Evolutionary conservation across 1,139 yeast genomes (phyloP).

Genomic region (Eremothecium coryli): DNA sequence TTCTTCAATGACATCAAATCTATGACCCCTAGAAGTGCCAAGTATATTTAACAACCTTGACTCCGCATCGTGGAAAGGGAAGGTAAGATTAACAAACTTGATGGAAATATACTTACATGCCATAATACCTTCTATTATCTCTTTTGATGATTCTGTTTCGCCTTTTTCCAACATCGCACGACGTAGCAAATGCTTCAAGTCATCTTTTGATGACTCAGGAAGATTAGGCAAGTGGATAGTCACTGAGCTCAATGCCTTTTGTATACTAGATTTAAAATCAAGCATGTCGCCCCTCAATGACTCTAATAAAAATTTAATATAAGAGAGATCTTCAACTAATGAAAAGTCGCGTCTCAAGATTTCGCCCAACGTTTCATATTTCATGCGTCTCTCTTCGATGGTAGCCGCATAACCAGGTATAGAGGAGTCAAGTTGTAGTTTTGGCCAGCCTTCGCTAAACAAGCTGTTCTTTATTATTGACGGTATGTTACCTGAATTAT

Average conservation of each 20-base stretch:
- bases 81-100: constrained; percentile 56
- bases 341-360: constrained; percentile 44
- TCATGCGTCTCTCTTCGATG: constrained; percentile 43
- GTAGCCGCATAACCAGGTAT: constrained; percentile 28
- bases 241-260: constrained; percentile 59
- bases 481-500: constrained; percentile 39
- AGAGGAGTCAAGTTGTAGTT: constrained; percentile 30
- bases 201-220: constrained; percentile 33
- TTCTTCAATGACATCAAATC: constrained; percentile 72
- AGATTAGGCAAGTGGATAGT: constrained; percentile 42
- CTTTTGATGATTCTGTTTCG: constrained; percentile 16
- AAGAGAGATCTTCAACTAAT: constrained; percentile 42
- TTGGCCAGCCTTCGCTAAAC: constrained; percentile 54
- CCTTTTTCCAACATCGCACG: constrained; percentile 15
- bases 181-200: constrained; percentile 35
- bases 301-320: constrained; percentile 59
- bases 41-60: constrained; percentile 62
- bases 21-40: constrained; percentile 49
- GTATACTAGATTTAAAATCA: constrained; percentile 60
- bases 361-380: constrained; percentile 72
- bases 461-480: constrained; percentile 43
- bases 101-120: constrained; percentile 53
- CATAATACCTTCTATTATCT: constrained; percentile 28
- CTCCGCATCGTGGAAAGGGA: constrained; percentile 58
- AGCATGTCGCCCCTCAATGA: constrained; percentile 58